Evolutionary conservation across 352 stramenopile species (phyloP), one percentile per base, ranked within the genome.

Genomic region (Globisporangium rhizosaccharum): DNA sequence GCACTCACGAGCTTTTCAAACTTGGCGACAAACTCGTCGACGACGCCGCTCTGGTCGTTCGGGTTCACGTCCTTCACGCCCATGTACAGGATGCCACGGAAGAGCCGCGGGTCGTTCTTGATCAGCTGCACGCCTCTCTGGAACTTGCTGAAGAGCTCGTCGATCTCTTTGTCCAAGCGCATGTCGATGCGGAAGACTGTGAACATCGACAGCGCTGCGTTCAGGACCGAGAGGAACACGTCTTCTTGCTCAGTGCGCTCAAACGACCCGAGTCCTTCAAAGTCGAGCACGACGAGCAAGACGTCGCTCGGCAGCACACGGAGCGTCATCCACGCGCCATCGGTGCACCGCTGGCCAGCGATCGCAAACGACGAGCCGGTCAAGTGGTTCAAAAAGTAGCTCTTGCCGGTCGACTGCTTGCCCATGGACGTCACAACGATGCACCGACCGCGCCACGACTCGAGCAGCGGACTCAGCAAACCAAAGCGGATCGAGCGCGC

Each of bases 141-240:
- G 46, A 92, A 90, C 20, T 76, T 75, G 2, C 56, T 65, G 41
- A 90, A 92, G 2, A 92, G 56, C 2, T 72, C 65, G 42, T 90
- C 80, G 25, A 90, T 84, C 36, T 90, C 78, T 51, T 89, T 89
- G 58, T 92, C 80, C 2, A 90, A 72, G 2, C 80, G 76, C 82
- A 89, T 89, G 51, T 90, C 78, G 59, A 85, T 87, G 23, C 82
- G 71, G 54, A 92, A 90, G 18, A 92, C 70, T 0, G 82, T 92
- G 18, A 90, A 78, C 65, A 79, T 80, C 20, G 79, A 92, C 0
- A 92, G 26, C 8, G 78, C 81, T 0, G 82, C 76, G 36, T 92
- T 92, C 9, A 92, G 53, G 1, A 92, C 73, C 23, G 82, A 85
- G 20, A 92, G 45, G 51, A 92, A 87, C 2, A 87, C 76, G 23